Evolutionary conservation across 306 rosid genomes (phyloP), one percentile per base, ranked within the genome.

Genomic region (Fragaria nilgerrensis): DNA sequence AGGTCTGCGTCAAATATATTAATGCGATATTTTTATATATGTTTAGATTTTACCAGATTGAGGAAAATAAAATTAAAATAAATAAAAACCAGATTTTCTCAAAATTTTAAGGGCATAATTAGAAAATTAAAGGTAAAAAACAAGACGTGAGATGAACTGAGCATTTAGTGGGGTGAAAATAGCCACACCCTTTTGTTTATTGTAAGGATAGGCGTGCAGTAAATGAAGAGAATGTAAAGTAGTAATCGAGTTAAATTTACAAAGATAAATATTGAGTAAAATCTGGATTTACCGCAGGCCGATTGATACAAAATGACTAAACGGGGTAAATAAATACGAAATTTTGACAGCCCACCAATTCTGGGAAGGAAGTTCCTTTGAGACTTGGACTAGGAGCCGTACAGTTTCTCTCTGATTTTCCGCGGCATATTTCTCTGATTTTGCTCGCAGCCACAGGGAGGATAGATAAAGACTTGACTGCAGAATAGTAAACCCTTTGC

Each of bases 351-450:
- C 66, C 45, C 65, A 17, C 76, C 76, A 78, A 82, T 63, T 32
- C 68, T 63, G 43, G 68, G 43, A 63, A 76, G 39, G 19, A 39
- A 39, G 19, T 39, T 48, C 67, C 7, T 70, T 55, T 20, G 11
- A 23, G 73, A 14, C 23, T 62, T 47, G 29, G 66, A 77, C 23
- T 44, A n/a, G 9, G 44, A 68, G 76, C 73, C 79, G 58, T 41
- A 63, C 73, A 68, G 13, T 36, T 82, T 29, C n/a, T 4, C 4
- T 73, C 62, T 39, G 34, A 44, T 78, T 82, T 49, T 58, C 27
- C 79, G 36, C 79, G 52, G 69, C 74, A 53, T 15, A 43, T 70
- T 11, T 69, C 6, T 68, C 34, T 48, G 69, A 9, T 68, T 66
- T 45, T 68, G 34, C 58, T 61, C 72, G 22, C 41, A 62, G 34